Evolutionary conservation across 2,329 filamentous ascomycete genomes (phyloP), one percentile per base, ranked within the genome.

Genomic region (Rhinocladiella similis): DNA sequence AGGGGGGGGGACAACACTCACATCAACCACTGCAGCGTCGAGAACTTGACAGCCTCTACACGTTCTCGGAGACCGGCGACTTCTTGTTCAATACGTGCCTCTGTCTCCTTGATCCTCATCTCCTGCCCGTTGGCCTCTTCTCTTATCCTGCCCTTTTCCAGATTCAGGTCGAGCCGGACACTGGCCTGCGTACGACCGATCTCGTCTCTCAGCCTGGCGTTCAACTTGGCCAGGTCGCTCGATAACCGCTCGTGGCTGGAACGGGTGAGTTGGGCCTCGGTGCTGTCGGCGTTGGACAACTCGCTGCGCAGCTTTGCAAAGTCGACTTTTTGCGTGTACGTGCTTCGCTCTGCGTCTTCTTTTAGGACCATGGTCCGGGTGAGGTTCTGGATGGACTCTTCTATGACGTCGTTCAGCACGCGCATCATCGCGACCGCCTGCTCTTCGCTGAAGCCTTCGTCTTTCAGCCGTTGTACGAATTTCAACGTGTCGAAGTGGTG

Each of bases 361-460:
- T 92, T 90, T 46, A 96, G 83, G 41, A 99, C 94, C 94, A 99
- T 99, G 14, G 93, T 97, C 62, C 93, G 87, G 0, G 93, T 97
- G 48, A 99, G 82, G 74, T 97, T 97, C 72, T 97, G 93, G 66
- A 99, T 97, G 71, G 90, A 96, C 76, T 99, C 94, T 72, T 97
- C 90, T 63, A 99, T 97, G 9, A 97, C 93, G 72, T 97, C 92
- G 74, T 91, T 92, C 38, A 99, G 80, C 5, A 97, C 90, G 71
- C 90, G 90, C 94, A 99, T 97, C 89, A 97, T 94, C n/a, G 94
- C 93, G 22, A 91, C 91, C 2, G 92, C 87, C 75, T 99, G 94
- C 65, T 92, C 89, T 73, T 97, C 93, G 20, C 91, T 96, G 72
- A 97, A 97, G 0, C 94, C 94, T 72, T 99, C 94, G 64, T 84